phyloP scores from a whole-genome alignment of 352 stramenopile genomes.

The Aphanomyces euteiches region DNA sequence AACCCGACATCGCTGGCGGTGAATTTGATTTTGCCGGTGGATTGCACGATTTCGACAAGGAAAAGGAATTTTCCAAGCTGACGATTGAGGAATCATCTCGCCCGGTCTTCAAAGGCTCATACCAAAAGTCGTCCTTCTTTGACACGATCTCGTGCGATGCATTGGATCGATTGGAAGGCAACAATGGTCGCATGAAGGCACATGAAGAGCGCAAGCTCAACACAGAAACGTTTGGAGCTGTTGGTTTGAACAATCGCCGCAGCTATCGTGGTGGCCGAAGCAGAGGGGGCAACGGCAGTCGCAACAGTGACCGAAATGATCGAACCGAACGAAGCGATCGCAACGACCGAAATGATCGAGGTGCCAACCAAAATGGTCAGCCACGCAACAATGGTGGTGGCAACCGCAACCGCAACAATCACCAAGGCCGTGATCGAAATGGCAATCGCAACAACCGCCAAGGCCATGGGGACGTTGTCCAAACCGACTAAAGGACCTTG shows the following conservation, averaged over 20 bases:
- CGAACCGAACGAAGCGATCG: not conserved
- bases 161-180: conserved; percentile 72
- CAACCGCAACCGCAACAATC: conserved; percentile 27
- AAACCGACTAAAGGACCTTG: not conserved
- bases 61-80: conserved; percentile 74
- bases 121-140: conserved; percentile 89
- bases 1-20: conserved; percentile 26
- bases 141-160: conserved; percentile 88
- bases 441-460: not conserved
- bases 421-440: not conserved
- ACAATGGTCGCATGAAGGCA: conserved; percentile 58
- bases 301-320: conserved; percentile 5
- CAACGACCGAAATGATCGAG: conserved; percentile 18
- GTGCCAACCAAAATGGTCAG: not conserved
- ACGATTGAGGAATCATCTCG: conserved; percentile 28
- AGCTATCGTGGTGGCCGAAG: conserved; percentile 57
- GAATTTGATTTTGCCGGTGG: conserved; percentile 75
- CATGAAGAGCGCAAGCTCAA: conserved; percentile 84
- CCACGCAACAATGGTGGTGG: conserved; percentile 4
- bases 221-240: conserved; percentile 84
- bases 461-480: not conserved
- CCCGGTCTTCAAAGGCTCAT: conserved; percentile 42
- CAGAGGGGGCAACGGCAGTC: conserved; percentile 22
- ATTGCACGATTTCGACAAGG: conserved; percentile 71
- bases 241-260: conserved; percentile 80